Percentiles rank a stretch among this genome's conserved stretches.
Evolutionary conservation across 2,329 filamentous ascomycete species (phyloP).

Genomic region (Apiospora hydei): DNA sequence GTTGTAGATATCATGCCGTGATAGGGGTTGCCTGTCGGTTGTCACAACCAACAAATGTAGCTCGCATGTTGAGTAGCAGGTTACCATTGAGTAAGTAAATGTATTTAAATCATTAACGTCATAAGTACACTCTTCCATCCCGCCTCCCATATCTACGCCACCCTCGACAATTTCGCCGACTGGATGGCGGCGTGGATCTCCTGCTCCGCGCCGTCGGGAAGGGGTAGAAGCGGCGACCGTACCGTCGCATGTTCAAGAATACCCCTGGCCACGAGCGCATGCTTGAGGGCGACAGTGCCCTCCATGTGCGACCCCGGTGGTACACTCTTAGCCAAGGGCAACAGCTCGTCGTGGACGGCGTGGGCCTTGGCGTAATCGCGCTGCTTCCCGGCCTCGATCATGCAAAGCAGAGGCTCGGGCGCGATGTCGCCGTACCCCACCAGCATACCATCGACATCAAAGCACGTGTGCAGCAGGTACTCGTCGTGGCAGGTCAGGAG

Average conservation of each 20-base stretch:
- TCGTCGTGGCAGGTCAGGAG: conserved; percentile 61
- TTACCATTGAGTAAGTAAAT: too few relatives aligned
- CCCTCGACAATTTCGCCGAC: conserved; percentile 28
- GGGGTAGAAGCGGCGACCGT: conserved; percentile 54
- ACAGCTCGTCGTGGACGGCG: conserved; percentile 56
- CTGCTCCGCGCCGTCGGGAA: conserved; percentile 49
- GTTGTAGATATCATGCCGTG: too few relatives aligned
- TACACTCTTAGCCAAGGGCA: conserved; percentile 61
- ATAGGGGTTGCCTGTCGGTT: too few relatives aligned
- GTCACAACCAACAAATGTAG: too few relatives aligned
- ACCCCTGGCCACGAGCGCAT: conserved; percentile 57
- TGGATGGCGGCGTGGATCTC: conserved; percentile 52
- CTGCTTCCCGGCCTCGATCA: conserved; percentile 58
- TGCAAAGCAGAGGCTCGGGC: conserved; percentile 55
- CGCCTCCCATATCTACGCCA: background rate
- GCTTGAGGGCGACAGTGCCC: conserved; percentile 59
- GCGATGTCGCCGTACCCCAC: conserved; percentile 56
- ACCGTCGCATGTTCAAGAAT: conserved; percentile 58
- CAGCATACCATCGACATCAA: conserved; percentile 56
- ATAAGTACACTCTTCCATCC: too few relatives aligned
- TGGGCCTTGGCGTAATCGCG: conserved; percentile 56
- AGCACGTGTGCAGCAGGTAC: conserved; percentile 58
- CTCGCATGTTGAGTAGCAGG: too few relatives aligned
- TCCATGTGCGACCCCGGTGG: conserved; percentile 64
- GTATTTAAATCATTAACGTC: too few relatives aligned